A percentile compares a stretch with the other conserved stretches of the same genome.
phyloP scores from a whole-genome alignment of 805 yeast species.

The Yueomyces sp. region DNA sequence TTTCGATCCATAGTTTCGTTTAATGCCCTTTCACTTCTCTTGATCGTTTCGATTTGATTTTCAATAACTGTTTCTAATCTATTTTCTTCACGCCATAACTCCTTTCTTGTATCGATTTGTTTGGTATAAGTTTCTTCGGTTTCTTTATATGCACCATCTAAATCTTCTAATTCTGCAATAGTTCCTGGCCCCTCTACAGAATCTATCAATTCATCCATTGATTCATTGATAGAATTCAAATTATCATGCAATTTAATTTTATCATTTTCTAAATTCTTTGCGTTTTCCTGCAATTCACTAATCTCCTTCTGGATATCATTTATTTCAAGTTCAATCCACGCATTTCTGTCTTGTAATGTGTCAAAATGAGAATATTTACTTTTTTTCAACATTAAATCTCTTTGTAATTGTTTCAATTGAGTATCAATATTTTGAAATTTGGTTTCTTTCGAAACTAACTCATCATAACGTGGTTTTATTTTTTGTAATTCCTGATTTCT shows the following conservation, averaged over 20 bases:
- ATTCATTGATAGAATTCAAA: constrained; percentile 13
- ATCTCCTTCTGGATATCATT: constrained; percentile 20
- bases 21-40: constrained; percentile 44
- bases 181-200: constrained; percentile 26
- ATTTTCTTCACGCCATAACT: constrained; percentile 69
- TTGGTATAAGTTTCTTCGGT: constrained; percentile 30
- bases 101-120: constrained; percentile 54
- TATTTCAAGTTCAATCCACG: constrained; percentile 50
- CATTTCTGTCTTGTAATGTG: constrained; percentile 44
- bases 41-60: constrained; percentile 41
- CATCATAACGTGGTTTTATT: constrained; percentile 30
- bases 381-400: constrained; percentile 53
- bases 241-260: constrained; percentile 8
- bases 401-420: constrained; percentile 37
- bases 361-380: constrained; percentile 52
- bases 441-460: constrained; percentile 15
- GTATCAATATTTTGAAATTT: constrained; percentile 27
- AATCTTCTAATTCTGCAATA: constrained; percentile 21
- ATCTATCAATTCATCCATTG: constrained; percentile 24
- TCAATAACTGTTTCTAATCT: constrained; percentile 43
- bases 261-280: constrained; percentile 6
- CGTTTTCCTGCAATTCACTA: constrained; percentile 13
- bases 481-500: constrained; percentile 27
- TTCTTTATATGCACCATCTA: constrained; percentile 16
- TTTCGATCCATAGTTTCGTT: constrained; percentile 65